phyloP scores from a whole-genome alignment of 768 basidiomycete genomes.

The Paxillus rubicundulus region DNA sequence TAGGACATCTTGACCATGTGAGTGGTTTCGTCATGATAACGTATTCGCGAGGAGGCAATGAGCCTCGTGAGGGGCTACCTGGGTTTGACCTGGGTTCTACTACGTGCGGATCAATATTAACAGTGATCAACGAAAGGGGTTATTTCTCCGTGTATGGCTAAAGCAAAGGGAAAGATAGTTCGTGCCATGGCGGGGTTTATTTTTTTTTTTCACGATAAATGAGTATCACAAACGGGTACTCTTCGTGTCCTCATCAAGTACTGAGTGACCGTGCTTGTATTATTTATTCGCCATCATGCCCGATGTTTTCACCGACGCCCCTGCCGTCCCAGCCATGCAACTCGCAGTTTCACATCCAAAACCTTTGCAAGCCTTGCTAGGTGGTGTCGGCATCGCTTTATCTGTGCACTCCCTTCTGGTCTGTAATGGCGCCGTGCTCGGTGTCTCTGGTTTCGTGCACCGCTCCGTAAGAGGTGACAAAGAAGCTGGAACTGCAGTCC shows the following conservation, averaged over 20 bases:
- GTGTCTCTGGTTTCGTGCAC: conserved; percentile 62
- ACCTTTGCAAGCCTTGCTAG: conserved; percentile 52
- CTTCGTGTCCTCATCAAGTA: too few relatives aligned
- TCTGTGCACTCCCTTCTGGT: conserved; percentile 51
- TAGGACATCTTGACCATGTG: too few relatives aligned
- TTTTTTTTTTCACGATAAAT: too few relatives aligned
- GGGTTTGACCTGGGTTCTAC: neutral
- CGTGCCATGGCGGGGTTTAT: neutral
- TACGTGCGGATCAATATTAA: too few relatives aligned
- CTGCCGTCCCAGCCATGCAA: neutral
- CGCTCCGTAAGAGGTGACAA: conserved; percentile 42
- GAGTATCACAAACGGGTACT: too few relatives aligned
- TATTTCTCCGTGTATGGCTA: neutral
- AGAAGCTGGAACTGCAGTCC: conserved; percentile 41
- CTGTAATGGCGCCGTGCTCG: conserved; percentile 55
- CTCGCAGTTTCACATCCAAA: conserved; percentile 27
- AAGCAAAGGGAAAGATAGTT: neutral
- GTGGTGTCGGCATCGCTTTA: conserved; percentile 51
- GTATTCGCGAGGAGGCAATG: too few relatives aligned
- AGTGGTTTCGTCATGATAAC: too few relatives aligned
- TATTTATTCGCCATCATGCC: too few relatives aligned
- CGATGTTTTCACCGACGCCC: too few relatives aligned
- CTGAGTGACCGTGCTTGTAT: too few relatives aligned
- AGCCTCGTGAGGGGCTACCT: too few relatives aligned
- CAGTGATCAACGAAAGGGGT: neutral